phyloP scores from a whole-genome alignment of 116 monocot genomes.

The Papilionanthe hybrid region DNA sequence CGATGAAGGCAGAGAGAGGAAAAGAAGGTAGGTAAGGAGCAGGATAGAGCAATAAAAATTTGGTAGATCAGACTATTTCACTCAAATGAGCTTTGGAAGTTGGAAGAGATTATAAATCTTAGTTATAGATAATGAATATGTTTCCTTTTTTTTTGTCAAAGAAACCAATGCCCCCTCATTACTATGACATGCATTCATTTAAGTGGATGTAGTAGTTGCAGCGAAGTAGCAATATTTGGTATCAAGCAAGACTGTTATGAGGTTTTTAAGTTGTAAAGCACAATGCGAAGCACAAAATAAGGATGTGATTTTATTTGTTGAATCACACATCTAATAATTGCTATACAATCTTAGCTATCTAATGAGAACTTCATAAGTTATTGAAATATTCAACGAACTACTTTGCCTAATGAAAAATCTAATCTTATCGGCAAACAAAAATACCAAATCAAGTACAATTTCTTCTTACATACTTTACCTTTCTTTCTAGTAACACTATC shows the following conservation, averaged over 20 bases:
- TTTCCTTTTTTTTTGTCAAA: neutral
- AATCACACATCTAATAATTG: too few relatives aligned
- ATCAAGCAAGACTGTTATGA: neutral
- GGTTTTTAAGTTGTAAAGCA: too few relatives aligned
- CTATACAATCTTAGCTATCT: too few relatives aligned
- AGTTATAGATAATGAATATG: neutral
- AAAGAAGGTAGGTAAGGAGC: neutral
- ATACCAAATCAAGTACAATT: neutral
- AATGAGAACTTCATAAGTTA: too few relatives aligned
- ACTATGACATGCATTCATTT: neutral
- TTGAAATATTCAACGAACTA: too few relatives aligned
- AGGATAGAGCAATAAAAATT: neutral
- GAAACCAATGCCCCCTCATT: neutral
- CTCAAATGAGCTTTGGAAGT: neutral
- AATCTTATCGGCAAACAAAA: neutral
- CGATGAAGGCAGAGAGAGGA: neutral
- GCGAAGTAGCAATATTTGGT: neutral
- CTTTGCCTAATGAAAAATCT: neutral
- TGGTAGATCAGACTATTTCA: neutral
- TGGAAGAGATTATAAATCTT: neutral
- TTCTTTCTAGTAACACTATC: neutral
- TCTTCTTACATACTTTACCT: neutral
- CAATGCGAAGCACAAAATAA: too few relatives aligned
- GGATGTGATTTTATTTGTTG: too few relatives aligned
- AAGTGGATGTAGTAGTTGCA: neutral